A percentile compares a stretch with the other conserved stretches of the same genome.
These are phyloP conservation scores for Musa schizocarpa DNA, from an alignment of 176 grass and related monocot species.

Conservation along the genomic window DNA sequence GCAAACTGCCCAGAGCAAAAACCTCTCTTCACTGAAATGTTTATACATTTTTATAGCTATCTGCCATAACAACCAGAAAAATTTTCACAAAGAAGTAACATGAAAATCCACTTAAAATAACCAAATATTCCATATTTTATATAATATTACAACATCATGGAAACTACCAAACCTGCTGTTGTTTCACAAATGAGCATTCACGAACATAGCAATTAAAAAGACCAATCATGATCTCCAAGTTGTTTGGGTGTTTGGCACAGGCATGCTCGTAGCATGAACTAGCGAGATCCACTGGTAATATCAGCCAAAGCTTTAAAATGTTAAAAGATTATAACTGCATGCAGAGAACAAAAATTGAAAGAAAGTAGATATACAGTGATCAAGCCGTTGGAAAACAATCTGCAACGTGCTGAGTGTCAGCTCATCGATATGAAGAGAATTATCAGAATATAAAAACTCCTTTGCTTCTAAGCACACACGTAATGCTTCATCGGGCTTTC, in stretches of 20 bases:
- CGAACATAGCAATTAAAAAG: slow-evolving; percentile 97
- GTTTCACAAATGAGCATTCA: slow-evolving; percentile 91
- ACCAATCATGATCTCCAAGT: slow-evolving; percentile 97
- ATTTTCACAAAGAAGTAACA: not conserved
- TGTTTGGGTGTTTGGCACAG: slow-evolving; percentile 75
- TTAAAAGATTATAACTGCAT: slow-evolving; percentile 5
- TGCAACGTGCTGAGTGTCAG: slow-evolving; percentile 96
- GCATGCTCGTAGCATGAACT: slow-evolving; percentile 96
- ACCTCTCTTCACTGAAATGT: slow-evolving; percentile 85
- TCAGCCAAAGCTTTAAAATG: slow-evolving; percentile 16
- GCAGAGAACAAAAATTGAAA: slow-evolving; percentile 14
- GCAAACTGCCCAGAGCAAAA: slow-evolving; percentile 96
- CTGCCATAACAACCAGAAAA: slow-evolving; percentile 41
- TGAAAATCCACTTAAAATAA: not conserved
- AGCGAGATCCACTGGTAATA: slow-evolving; percentile 80
- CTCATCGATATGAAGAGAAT: slow-evolving; percentile 73
- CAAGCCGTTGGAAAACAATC: slow-evolving; percentile 86
- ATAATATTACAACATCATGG: not conserved
- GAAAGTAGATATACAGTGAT: slow-evolving; percentile 47
- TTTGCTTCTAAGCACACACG: slow-evolving; percentile 65
- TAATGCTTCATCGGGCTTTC: slow-evolving; percentile 83
- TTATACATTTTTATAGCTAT: slow-evolving; percentile 99
- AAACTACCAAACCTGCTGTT: slow-evolving; percentile 68
- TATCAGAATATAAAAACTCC: slow-evolving; percentile 59
- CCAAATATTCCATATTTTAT: not conserved